Evolutionary conservation across 2,329 filamentous ascomycete genomes (phyloP).

Genomic region (Triangularia verruculosa): DNA sequence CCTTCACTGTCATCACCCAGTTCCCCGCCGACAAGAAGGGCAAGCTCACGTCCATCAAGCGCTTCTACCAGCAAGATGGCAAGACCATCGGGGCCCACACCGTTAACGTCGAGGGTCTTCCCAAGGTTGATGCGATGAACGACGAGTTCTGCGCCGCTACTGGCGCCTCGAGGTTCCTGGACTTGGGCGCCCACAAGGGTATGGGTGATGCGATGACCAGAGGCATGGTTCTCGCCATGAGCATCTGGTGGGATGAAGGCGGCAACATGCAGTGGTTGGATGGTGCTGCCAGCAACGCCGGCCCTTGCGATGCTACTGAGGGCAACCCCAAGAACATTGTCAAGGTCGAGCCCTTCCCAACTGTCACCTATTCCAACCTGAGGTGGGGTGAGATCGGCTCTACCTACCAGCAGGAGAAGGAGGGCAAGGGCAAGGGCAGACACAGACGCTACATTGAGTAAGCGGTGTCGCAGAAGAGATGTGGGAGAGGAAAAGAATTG

Average conservation of each 20-base stretch:
- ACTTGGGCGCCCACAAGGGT: constrained; percentile 29
- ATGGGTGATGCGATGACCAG: constrained; percentile 40
- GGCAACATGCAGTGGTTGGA: constrained; percentile 59
- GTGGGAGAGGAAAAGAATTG: not conserved
- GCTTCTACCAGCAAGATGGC: constrained; percentile 48
- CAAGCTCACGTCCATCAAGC: constrained; percentile 43
- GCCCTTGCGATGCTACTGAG: constrained; percentile 53
- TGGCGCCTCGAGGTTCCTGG: constrained; percentile 28
- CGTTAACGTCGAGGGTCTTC: constrained; percentile 16
- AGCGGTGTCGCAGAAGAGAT: not conserved
- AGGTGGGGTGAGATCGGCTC: constrained; percentile 49
- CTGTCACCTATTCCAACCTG: constrained; percentile 55
- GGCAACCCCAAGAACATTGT: constrained; percentile 50
- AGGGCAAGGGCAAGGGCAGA: constrained; percentile 10
- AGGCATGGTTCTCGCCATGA: constrained; percentile 53
- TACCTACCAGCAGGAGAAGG: constrained; percentile 36
- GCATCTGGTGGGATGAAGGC: constrained; percentile 54
- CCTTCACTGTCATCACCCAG: constrained; percentile 45
- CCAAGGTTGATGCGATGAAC: constrained; percentile 19
- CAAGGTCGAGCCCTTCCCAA: constrained; percentile 42
- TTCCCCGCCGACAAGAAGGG: constrained; percentile 38
- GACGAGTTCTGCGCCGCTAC: constrained; percentile 27
- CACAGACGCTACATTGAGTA: not conserved
- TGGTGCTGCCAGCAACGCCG: constrained; percentile 43
- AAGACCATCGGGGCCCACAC: constrained; percentile 41